Conservation (phyloP, 345 rosid genomes). For the Psidium guajava region DNA sequence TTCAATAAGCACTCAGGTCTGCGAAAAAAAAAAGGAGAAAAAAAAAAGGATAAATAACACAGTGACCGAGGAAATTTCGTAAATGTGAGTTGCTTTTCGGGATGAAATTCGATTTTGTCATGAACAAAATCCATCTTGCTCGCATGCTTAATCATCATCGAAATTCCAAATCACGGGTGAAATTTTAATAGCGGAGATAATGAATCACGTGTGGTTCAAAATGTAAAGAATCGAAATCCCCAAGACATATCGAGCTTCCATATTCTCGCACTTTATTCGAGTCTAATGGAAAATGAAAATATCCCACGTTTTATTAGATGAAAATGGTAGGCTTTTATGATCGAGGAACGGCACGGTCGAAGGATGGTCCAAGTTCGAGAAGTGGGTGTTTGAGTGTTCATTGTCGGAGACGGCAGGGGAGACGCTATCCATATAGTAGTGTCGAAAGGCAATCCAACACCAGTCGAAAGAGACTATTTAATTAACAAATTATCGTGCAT, state of each 20-base stretch:
- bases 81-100: neutral
- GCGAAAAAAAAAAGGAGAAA: neutral
- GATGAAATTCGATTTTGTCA: neutral
- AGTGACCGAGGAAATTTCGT: neutral
- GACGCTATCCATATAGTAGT: neutral
- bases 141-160: neutral
- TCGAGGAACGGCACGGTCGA: neutral
- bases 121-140: neutral
- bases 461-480: neutral
- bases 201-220: neutral
- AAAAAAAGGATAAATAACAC: neutral
- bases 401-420: neutral
- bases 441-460: neutral
- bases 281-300: neutral
- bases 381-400: neutral
- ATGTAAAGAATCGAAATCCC: neutral
- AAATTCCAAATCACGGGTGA: neutral
- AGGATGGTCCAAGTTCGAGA: neutral
- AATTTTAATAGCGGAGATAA: neutral
- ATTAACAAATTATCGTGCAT: neutral
- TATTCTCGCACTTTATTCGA: neutral
- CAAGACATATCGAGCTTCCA: too few species aligned
- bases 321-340: neutral
- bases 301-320: neutral
- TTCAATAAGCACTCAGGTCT: neutral